Evolutionary conservation across 2,329 filamentous ascomycete genomes (phyloP).

Genomic region (Botryotinia calthae): DNA sequence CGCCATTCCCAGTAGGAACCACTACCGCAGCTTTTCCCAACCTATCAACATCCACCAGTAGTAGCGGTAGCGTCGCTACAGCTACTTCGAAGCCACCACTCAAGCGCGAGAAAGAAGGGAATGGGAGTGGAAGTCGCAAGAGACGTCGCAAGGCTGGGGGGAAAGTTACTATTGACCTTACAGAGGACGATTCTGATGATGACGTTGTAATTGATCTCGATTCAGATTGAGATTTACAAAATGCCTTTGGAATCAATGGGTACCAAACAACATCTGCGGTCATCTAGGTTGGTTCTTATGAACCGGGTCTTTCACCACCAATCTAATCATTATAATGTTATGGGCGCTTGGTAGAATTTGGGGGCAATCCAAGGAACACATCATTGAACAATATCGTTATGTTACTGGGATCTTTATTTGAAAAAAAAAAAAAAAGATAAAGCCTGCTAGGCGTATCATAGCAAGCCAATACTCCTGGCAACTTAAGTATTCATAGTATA

Average conservation of each 20-base stretch:
- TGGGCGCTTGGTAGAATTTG: neutral
- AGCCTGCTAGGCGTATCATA: neutral
- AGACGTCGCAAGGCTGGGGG: neutral
- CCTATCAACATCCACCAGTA: neutral
- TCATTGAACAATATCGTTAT: neutral
- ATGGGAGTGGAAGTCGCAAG: neutral
- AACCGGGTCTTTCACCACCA: too few relatives aligned
- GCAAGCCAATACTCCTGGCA: neutral
- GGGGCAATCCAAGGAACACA: neutral
- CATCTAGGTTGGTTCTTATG: neutral
- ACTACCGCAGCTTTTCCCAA: neutral
- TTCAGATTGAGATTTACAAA: neutral
- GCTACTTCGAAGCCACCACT: neutral
- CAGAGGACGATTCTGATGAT: neutral
- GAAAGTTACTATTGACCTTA: slow-evolving; percentile 8
- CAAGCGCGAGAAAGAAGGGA: neutral
- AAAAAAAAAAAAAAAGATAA: neutral
- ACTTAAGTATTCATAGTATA: neutral
- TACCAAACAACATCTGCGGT: neutral
- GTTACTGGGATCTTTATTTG: neutral
- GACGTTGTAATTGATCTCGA: neutral
- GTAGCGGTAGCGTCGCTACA: neutral
- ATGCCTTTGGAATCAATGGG: neutral
- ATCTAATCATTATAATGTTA: neutral
- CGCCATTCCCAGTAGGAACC: neutral